phyloP scores from a whole-genome alignment of 495 filamentous ascomycete species.

The Aspergillus incahuasiensis region DNA sequence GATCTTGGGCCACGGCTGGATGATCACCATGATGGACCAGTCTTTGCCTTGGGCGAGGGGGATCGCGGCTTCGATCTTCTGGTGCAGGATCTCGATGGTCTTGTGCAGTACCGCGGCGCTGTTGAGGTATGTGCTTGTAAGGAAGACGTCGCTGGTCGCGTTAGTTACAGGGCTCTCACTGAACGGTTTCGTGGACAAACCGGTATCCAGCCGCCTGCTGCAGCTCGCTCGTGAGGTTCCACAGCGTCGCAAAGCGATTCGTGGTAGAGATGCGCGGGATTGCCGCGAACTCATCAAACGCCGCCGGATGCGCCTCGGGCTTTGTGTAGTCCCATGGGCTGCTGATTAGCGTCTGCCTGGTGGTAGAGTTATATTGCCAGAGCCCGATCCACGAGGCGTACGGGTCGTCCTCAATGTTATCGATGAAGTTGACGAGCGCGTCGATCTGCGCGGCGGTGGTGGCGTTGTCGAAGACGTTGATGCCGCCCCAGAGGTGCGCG shows the following conservation, averaged over 20 bases:
- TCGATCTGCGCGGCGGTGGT: slow-evolving; percentile 14
- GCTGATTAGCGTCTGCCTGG: slow-evolving; percentile 12
- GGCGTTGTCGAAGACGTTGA: slow-evolving; percentile 16
- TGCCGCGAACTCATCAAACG: slow-evolving; percentile 14
- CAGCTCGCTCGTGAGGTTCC: slow-evolving; percentile 16
- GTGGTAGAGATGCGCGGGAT: slow-evolving; percentile 14
- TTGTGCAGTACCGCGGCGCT: slow-evolving; percentile 12
- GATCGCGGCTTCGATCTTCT: slow-evolving; percentile 17
- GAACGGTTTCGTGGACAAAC: neutral
- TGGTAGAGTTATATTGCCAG: slow-evolving; percentile 17
- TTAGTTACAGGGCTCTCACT: neutral
- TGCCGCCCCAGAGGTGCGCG: slow-evolving; percentile 38
- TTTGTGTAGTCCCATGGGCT: slow-evolving; percentile 19
- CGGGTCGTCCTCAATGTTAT: slow-evolving; percentile 18
- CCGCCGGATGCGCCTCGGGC: slow-evolving; percentile 12
- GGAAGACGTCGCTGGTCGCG: slow-evolving; percentile 14
- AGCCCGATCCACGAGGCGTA: slow-evolving; percentile 18
- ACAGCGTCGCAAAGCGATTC: slow-evolving; percentile 12
- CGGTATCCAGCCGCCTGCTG: slow-evolving; percentile 16
- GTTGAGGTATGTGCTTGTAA: slow-evolving; percentile 19
- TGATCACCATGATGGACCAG: slow-evolving; percentile 16
- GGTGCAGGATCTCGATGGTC: slow-evolving; percentile 16
- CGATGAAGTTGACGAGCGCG: slow-evolving; percentile 14
- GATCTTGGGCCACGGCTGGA: slow-evolving; percentile 23
- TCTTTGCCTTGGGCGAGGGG: slow-evolving; percentile 5